Evolutionary conservation across 2,329 filamentous ascomycete genomes (phyloP), one percentile per base, ranked within the genome.

Genomic region (Madurella fahalii): DNA sequence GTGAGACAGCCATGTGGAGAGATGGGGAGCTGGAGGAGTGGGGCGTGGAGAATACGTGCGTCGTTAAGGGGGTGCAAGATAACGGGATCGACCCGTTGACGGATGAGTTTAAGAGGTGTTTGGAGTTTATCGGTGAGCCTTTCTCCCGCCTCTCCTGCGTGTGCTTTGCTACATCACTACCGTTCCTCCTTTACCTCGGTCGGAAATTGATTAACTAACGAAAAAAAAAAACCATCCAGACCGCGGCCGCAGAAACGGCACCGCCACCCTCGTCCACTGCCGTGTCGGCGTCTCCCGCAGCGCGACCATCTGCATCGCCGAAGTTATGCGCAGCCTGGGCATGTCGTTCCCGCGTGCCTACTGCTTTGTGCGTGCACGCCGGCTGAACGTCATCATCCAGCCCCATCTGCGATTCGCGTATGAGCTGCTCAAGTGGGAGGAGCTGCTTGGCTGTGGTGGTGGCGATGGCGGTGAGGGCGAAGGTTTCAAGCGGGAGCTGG

Each of bases 301-400:
- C 59, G 94, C 94, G 12, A 99, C 93, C 1, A 96, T 99, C 58
- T 97, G 94, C 69, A 99, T 99, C 65, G 94, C 94, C n/a, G 92
- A 97, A 71, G 90, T 97, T 37, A 99, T 99, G 94, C 85, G 86
- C 37, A 79, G 86, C 25, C 72, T 90, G 63, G 79, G 83, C 18
- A 74, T 96, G 61, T 94, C 90, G 0, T 93, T 97, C 64, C 91
- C 94, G 12, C 82, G 89, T 52, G 94, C 94, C 56, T 99, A 99
- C 71, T 97, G 94, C 70, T 97, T 93, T 70, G 94, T 99, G 39
- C 86, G 94, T 32, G 94, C 94, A 17, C 83, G 94, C 50, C 81
- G 94, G 57, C 77, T 99, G 46, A 99, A 99, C 67, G 94, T 99
- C 50, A 99, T 99, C 60, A 97, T 99, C 60, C 94, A 99, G 70